phyloP scores from a whole-genome alignment of 2,329 filamentous ascomycete species.

The Zalaria sp. region DNA sequence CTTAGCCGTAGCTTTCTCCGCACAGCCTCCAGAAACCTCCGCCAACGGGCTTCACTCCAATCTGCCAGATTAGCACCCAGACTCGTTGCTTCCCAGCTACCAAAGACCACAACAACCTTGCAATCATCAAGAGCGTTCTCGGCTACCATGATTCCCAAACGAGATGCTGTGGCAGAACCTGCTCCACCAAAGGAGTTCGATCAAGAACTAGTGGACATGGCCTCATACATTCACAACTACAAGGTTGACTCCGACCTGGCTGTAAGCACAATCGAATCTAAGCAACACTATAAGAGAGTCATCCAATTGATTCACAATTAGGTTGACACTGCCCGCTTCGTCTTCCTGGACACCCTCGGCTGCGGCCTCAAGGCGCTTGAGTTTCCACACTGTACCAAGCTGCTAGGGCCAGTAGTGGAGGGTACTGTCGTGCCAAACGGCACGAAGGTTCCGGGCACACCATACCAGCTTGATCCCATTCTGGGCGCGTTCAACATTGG shows the following conservation, averaged over 20 bases:
- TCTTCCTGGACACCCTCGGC: conserved; percentile 91
- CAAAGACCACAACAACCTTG: not conserved
- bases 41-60: conserved; percentile 16
- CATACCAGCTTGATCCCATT: conserved; percentile 88
- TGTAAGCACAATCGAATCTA: conserved; percentile 40
- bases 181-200: conserved; percentile 45
- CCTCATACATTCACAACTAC: conserved; percentile 85
- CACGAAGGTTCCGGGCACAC: conserved; percentile 77
- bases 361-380: conserved; percentile 90
- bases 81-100: conserved; percentile 1
- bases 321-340: conserved; percentile 93
- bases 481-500: conserved; percentile 98
- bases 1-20: conserved; percentile 23
- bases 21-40: conserved; percentile 15
- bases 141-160: conserved; percentile 16
- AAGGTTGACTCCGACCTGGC: conserved; percentile 83
- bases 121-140: conserved; percentile 14
- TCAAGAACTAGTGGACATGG: conserved; percentile 89
- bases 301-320: conserved; percentile 19
- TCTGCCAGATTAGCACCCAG: conserved; percentile 9
- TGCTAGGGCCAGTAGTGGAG: conserved; percentile 81
- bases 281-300: not conserved
- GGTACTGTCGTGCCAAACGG: conserved; percentile 88
- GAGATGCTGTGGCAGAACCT: conserved; percentile 15
- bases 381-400: conserved; percentile 92